These are phyloP conservation scores for Aspergillus amoenus DNA, from an alignment of 2,329 filamentous ascomycete genomes.

Conservation along the genomic window DNA sequence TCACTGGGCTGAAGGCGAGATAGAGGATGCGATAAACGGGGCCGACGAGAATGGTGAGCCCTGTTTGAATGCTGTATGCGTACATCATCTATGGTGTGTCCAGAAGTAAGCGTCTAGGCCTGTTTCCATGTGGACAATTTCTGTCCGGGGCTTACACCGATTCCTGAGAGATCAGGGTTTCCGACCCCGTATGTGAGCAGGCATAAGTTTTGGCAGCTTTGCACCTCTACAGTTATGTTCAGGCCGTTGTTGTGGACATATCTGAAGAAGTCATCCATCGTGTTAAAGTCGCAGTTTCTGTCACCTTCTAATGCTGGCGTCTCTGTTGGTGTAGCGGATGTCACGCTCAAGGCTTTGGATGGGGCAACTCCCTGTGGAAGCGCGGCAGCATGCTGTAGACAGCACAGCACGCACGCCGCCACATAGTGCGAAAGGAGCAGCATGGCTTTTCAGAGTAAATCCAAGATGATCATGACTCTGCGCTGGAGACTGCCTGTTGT, in stretches of 20 bases:
- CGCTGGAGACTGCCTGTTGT: background rate
- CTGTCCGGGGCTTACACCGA: background rate
- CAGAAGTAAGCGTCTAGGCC: no score
- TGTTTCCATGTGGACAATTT: no score
- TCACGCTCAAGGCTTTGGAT: background rate
- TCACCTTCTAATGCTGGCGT: background rate
- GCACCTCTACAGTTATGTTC: constrained; percentile 10
- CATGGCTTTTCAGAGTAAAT: background rate
- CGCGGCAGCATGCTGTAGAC: background rate
- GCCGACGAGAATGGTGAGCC: constrained; percentile 3
- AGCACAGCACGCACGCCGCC: background rate
- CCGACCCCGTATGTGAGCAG: constrained; percentile 8
- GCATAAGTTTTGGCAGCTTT: constrained; percentile 6
- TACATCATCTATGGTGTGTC: constrained; percentile 2
- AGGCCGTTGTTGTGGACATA: constrained; percentile 3
- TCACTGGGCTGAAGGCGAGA: background rate
- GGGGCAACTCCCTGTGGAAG: background rate
- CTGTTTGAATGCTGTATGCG: constrained; percentile 6
- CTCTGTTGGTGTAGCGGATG: background rate
- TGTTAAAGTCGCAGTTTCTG: constrained; percentile 5
- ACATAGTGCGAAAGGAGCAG: background rate
- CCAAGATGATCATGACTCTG: no score
- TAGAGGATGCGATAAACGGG: constrained; percentile 6
- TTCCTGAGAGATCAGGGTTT: constrained; percentile 10
- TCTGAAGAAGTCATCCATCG: constrained; percentile 6